A percentile compares a stretch with the other conserved stretches of the same genome.
phyloP scores from a whole-genome alignment of 495 filamentous ascomycete species.

The Glonium stellatum region DNA sequence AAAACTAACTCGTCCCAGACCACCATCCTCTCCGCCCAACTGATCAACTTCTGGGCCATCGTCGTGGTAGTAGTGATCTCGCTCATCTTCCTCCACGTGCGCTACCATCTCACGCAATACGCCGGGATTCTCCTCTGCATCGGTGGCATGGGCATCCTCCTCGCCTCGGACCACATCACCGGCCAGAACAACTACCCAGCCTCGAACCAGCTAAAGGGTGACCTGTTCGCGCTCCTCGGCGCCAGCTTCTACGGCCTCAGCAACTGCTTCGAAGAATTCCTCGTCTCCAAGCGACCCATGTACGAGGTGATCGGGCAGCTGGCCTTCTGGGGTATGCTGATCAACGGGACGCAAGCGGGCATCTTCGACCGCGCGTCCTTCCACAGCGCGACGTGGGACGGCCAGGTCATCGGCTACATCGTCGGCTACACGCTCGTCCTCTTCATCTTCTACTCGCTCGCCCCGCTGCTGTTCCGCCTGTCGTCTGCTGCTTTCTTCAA shows the following conservation, averaged over 20 bases:
- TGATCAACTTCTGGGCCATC: conserved; percentile 99
- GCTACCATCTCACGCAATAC: conserved; percentile 80
- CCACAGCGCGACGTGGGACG: conserved; percentile 58
- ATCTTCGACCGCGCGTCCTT: conserved; percentile 83
- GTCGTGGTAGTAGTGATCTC: conserved; percentile 84
- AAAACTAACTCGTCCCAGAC: conserved; percentile 38
- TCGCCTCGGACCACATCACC: conserved; percentile 81
- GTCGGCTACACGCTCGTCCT: conserved; percentile 81
- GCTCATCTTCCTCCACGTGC: conserved; percentile 71
- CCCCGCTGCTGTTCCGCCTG: conserved; percentile 80
- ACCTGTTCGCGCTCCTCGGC: conserved; percentile 82
- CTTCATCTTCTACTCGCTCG: conserved; percentile 76
- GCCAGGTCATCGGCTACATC: conserved; percentile 68
- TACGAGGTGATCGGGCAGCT: conserved; percentile 94
- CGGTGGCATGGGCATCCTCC: conserved; percentile 83
- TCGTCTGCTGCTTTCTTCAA: conserved; percentile 93
- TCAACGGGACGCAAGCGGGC: conserved; percentile 82
- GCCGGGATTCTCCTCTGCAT: conserved; percentile 82
- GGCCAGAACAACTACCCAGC: conserved; percentile 55
- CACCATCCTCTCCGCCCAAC: conserved; percentile 80
- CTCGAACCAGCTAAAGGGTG: conserved; percentile 77
- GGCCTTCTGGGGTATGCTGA: conserved; percentile 78
- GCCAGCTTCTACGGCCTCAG: conserved; percentile 86
- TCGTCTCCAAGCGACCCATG: conserved; percentile 75
- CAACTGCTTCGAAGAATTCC: conserved; percentile 89